A percentile compares a stretch with the other conserved stretches of the same genome.
phyloP scores from a whole-genome alignment of 2,329 filamentous ascomycete species.

The Tricladium varicosporioides region DNA sequence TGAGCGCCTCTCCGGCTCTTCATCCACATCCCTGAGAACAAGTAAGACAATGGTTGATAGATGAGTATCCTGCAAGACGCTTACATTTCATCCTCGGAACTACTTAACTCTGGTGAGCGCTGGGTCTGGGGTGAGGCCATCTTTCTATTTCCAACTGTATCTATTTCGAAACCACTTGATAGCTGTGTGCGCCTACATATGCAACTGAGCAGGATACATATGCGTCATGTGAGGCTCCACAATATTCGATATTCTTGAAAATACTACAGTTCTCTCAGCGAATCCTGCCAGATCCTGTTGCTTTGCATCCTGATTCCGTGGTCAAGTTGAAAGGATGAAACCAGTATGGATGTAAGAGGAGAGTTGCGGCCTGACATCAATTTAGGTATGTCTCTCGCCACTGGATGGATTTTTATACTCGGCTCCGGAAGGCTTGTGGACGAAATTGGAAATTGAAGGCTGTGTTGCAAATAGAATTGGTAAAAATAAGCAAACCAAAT shows the following conservation, averaged over 20 bases:
- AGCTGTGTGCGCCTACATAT: background rate
- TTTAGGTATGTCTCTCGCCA: too few relatives aligned
- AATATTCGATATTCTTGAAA: background rate
- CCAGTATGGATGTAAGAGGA: too few relatives aligned
- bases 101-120: conserved; percentile 1
- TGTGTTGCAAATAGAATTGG: too few relatives aligned
- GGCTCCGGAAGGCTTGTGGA: too few relatives aligned
- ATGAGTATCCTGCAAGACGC: background rate
- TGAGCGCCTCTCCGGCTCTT: background rate
- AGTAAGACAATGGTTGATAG: conserved; percentile 2
- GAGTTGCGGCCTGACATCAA: too few relatives aligned
- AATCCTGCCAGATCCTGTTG: too few relatives aligned
- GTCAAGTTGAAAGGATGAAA: too few relatives aligned
- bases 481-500: background rate
- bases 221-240: too few relatives aligned
- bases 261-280: background rate
- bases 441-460: too few relatives aligned
- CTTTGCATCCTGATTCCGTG: too few relatives aligned
- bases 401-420: too few relatives aligned
- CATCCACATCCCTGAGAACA: conserved; percentile 18
- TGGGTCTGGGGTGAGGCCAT: conserved; percentile 19
- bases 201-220: background rate
- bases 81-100: conserved; percentile 22
- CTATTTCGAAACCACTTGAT: background rate
- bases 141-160: background rate